These are phyloP conservation scores for Erythrobasidium yunnanense DNA, from an alignment of 768 basidiomycete genomes.

Conservation along the genomic window DNA sequence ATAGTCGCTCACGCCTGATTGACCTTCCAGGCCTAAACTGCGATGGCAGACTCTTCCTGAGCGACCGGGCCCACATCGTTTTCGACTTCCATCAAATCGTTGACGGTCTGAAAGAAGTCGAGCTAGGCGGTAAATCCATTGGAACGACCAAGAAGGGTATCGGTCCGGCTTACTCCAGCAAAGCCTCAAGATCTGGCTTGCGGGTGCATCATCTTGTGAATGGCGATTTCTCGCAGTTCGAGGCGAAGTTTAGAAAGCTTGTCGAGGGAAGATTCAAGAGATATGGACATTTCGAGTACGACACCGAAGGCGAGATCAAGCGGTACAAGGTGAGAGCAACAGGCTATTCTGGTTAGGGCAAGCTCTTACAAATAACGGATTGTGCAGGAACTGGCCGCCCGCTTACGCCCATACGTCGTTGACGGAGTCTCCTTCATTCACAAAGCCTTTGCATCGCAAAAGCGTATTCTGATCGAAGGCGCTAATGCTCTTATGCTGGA, in stretches of 20 bases:
- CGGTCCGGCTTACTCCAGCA: conserved; percentile 95
- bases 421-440: conserved; percentile 82
- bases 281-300: conserved; percentile 95
- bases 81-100: conserved; percentile 99
- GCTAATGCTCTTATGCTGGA: conserved; percentile 99
- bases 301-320: conserved; percentile 88
- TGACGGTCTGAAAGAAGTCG: conserved; percentile 94
- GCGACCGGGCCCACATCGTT: conserved; percentile 91
- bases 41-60: conserved; percentile 72
- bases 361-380: background rate
- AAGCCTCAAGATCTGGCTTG: conserved; percentile 89
- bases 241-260: conserved; percentile 80
- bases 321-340: conserved; percentile 64
- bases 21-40: conserved; percentile 62
- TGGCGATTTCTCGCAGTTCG: conserved; percentile 61
- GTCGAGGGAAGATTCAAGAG: conserved; percentile 97
- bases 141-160: conserved; percentile 98
- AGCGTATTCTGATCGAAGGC: conserved; percentile 83
- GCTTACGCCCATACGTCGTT: conserved; percentile 74
- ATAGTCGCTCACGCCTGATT: background rate
- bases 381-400: conserved; percentile 62
- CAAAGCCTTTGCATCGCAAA: conserved; percentile 59
- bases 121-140: conserved; percentile 70
- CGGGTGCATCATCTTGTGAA: conserved; percentile 86
- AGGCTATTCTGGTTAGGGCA: background rate